Evolutionary conservation across 2,329 filamentous ascomycete genomes (phyloP), one percentile per base, ranked within the genome.

Genomic region (Aphanoascus verrucosus): DNA sequence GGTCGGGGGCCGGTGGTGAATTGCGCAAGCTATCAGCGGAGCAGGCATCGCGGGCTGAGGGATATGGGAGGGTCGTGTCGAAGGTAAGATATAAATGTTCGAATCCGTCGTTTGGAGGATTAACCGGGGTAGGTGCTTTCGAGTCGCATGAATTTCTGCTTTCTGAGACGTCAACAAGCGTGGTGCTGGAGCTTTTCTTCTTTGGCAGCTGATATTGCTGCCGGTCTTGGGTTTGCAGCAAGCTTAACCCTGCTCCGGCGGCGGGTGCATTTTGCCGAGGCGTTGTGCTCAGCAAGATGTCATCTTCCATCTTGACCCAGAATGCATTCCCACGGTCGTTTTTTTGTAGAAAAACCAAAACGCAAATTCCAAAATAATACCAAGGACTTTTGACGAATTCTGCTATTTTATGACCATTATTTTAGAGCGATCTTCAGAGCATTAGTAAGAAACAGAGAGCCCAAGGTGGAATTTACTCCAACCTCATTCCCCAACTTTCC

Each of bases 1-100:
- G 77, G 64, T 88, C 75, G 3, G 86, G 87, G 20, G 72, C 73
- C 50, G 75, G 67, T 44, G 83, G 83, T 1, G 77, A 66, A n/a
- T 14, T n/a, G 19, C 31, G 72, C 57, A 7, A 64, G 62, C 37
- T 66, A 61, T 15, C 63, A 61, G 2, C n/a, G 60, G 52, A 50
- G 67, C 55, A 60, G 66, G 58, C 55, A 64, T 55, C 55, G 63
- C 61, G 54, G 67, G 59, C 15, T 61, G 64, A 57, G 54, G 70
- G 69, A 1, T 70, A 68, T 1, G 81, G 80, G 1, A 85, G 63
- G 12, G 72, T 66, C 1, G 81, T 84, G 48, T 82, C 76, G 62
- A 84, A 81, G 1, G 77, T 80, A 49, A 86, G 68, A 61, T 84
- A 84, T 15, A 76, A 73, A 64, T 78, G 79, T 14, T 75, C 68